phyloP scores from a whole-genome alignment of 495 filamentous ascomycete genomes.

The Pyrenopolyporus hunteri region DNA sequence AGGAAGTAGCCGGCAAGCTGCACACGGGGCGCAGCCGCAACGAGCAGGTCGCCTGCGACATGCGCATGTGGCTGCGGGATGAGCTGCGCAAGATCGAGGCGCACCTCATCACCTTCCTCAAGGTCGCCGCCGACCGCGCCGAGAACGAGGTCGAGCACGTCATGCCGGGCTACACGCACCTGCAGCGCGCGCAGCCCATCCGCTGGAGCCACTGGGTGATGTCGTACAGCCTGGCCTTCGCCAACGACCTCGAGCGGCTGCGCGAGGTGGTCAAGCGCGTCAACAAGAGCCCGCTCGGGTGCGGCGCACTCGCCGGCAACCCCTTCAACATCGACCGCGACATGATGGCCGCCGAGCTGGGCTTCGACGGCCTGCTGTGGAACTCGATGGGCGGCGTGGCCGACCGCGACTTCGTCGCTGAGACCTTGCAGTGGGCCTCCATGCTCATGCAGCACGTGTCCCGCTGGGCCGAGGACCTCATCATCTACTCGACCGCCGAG shows the following conservation, averaged over 20 bases:
- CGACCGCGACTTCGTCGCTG: constrained; percentile 88
- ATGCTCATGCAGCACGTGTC: constrained; percentile 87
- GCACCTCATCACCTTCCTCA: constrained; percentile 71
- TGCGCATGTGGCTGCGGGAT: constrained; percentile 89
- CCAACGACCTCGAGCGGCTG: constrained; percentile 78
- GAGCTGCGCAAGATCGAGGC: constrained; percentile 75
- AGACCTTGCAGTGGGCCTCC: constrained; percentile 88
- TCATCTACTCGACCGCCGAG: constrained; percentile 83
- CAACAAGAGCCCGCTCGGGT: constrained; percentile 80
- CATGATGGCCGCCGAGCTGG: constrained; percentile 84
- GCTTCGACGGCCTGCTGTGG: constrained; percentile 79
- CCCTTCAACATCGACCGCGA: constrained; percentile 89
- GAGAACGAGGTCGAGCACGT: constrained; percentile 69
- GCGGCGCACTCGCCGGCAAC: constrained; percentile 90
- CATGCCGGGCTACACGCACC: constrained; percentile 84
- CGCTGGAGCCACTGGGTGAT: constrained; percentile 89
- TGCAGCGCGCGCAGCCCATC: constrained; percentile 90
- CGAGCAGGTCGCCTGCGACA: constrained; percentile 92
- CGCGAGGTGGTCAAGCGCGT: constrained; percentile 75
- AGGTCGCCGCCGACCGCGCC: constrained; percentile 73
- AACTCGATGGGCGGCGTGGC: constrained; percentile 85
- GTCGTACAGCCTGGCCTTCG: constrained; percentile 77
- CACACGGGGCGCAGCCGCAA: constrained; percentile 93
- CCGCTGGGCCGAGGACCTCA: constrained; percentile 87
- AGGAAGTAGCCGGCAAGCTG: constrained; percentile 84